These are phyloP conservation scores for Nevesoporus exiguus DNA, from an alignment of 768 basidiomycete species.

Conservation along the genomic window DNA sequence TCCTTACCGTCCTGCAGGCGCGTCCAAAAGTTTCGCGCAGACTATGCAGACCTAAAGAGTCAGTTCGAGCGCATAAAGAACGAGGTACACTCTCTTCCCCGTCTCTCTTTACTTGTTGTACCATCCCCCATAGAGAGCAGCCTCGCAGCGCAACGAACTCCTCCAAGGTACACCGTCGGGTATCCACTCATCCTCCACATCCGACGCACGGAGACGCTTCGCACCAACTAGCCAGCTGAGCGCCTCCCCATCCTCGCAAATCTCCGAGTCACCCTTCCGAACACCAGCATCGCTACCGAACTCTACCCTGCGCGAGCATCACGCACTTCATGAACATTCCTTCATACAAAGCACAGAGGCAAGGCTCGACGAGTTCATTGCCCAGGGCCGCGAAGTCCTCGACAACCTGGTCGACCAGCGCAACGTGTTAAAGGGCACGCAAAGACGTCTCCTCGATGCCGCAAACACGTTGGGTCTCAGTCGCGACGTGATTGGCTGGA, in stretches of 20 bases:
- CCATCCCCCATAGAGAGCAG: slow-evolving; percentile 45
- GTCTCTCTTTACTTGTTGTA: background rate
- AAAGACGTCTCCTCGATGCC: slow-evolving; percentile 77
- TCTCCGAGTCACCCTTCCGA: slow-evolving; percentile 87
- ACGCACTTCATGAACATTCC: slow-evolving; percentile 83
- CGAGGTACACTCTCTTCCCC: slow-evolving; percentile 34
- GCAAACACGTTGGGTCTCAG: slow-evolving; percentile 95
- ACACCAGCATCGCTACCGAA: slow-evolving; percentile 51
- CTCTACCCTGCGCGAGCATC: slow-evolving; percentile 60
- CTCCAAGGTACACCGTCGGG: slow-evolving; percentile 45
- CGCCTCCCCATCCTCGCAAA: slow-evolving; percentile 47
- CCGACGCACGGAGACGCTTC: slow-evolving; percentile 67
- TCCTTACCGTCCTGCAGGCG: slow-evolving; percentile 51
- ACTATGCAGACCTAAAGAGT: slow-evolving; percentile 76
- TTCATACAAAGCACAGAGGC: slow-evolving; percentile 83
- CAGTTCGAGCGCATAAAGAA: slow-evolving; percentile 80
- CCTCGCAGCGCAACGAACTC: slow-evolving; percentile 61
- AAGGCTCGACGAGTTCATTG: slow-evolving; percentile 84
- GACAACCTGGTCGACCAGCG: slow-evolving; percentile 92
- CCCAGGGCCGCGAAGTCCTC: slow-evolving; percentile 87
- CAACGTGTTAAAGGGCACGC: slow-evolving; percentile 93
- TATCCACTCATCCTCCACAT: slow-evolving; percentile 27
- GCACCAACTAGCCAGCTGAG: slow-evolving; percentile 30
- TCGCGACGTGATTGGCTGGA: slow-evolving; percentile 94
- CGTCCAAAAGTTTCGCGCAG: slow-evolving; percentile 85